These are phyloP conservation scores for Melaleuca alternifolia DNA, from an alignment of 345 rosid species.

Conservation along the genomic window DNA sequence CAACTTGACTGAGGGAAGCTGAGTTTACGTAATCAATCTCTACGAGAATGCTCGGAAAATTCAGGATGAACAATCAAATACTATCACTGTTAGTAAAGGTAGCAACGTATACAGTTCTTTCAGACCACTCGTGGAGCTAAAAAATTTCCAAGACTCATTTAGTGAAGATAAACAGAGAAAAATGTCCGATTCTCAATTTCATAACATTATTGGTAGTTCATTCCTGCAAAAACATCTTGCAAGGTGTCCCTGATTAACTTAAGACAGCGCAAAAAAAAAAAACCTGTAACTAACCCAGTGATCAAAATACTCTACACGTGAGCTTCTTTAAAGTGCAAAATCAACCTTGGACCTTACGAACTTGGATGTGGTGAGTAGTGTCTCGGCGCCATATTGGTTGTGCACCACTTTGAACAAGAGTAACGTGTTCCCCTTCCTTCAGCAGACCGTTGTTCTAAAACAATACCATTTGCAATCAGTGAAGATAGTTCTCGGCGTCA, in stretches of 20 bases:
- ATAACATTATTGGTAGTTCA: background rate
- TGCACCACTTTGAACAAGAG: constrained; percentile 92
- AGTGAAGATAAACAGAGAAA: background rate
- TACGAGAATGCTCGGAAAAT: background rate
- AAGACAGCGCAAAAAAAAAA: background rate
- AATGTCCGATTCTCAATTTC: background rate
- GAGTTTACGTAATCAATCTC: background rate
- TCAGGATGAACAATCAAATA: background rate
- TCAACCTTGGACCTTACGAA: constrained; percentile 64
- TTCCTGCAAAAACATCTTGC: background rate
- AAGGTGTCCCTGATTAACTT: background rate
- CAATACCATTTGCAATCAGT: background rate
- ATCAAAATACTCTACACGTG: background rate
- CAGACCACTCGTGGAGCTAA: background rate
- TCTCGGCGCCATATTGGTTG: constrained; percentile 95
- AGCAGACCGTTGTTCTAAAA: constrained; percentile 55
- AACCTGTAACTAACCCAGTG: background rate
- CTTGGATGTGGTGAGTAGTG: constrained; percentile 93
- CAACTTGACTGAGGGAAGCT: background rate
- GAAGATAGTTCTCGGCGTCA: background rate
- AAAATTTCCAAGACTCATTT: background rate
- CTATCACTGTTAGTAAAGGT: background rate
- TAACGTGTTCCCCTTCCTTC: constrained; percentile 58
- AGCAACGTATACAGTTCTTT: background rate
- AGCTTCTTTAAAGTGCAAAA: constrained; percentile 1